Evolutionary conservation across 1,139 yeast species (phyloP), one percentile per base, ranked within the genome.

Genomic region (Candida albicans): DNA sequence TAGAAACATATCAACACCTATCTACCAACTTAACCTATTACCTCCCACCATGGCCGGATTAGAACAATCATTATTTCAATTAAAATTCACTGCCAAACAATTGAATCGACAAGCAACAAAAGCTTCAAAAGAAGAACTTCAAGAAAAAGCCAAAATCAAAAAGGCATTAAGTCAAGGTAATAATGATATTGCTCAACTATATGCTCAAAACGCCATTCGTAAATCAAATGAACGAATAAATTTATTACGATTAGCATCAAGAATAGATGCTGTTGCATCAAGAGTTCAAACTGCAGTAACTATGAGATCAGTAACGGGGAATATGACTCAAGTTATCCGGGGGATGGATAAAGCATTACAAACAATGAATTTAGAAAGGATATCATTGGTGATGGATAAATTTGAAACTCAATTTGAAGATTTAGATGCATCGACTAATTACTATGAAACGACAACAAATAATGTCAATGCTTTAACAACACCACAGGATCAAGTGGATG

Each of bases 281-380:
- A 70, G 99, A 47, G 96, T 95, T 2, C 98, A 93, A 58, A 95
- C 99, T 0, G 98, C 99, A 0, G 97, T 91, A 4, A 91, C 98
- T 0, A 93, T 93, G 99, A 76, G 96, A 53, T 81, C 87, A 41
- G 96, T 93, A 6, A 88, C 96, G 0, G 93, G 95, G 0, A 91
- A 90, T 55, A 93, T 95, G 98, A 80, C 95, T 4, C 84, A 80
- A 47, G 97, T 93, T 8, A 95, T 95, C 42, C 81, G 77, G 56
- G 98, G 98, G 11, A 93, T 95, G 99, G 99, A 95, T 61, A 84
- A 81, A 56, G 99, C 99, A 0, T 77, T 95, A 67, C 95, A 88
- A 58, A 84, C 95, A 33, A 95, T 95, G 99, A 93, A 95, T 62
- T 70, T 95, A 50, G 98, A 95, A 60, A 79, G 81, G 55, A 93